Base-by-base conservation (phyloP, 2,329 filamentous ascomycete species). In the Boeremia lycopersici region DNA sequence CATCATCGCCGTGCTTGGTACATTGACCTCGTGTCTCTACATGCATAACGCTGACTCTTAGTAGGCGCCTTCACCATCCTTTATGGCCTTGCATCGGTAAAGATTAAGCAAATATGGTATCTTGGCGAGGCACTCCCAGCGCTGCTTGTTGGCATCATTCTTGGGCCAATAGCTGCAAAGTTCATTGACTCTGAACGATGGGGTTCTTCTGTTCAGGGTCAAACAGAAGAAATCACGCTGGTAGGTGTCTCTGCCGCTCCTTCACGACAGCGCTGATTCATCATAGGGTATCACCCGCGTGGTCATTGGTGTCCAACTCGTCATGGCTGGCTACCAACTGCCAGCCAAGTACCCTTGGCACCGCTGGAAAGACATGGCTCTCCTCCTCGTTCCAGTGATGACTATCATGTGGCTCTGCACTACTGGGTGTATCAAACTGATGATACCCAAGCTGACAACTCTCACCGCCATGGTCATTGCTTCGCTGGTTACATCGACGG, bases 251-350 rank as follows among this genome's bases (percentile, higher is more conserved):
- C 28, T 8, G 4, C 9, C 6, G n/a, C 9, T 13, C 3, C 6
- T 31, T n/a, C 4, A 11, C 15, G 36, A 26, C 23, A 26, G 17
- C 25, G 39, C 46, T 28, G 19, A 30, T 19, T 4, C 11, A 34
- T 12, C 3, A n/a, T 9, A 79, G 68, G 81, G 80, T 11, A 63
- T 86, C 7, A 79, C 79, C 57, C 79, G 85, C n/a, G 76, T 87
- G 26, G 83, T 87, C 54, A 86, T 87, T 51, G 83, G 84, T 4
- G 78, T 87, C 2, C 84, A 87, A 60, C 77, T 87, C n/a, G 77
- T 86, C 31, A 87, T 87, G 54, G 84, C 83, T 2, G 85, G 85
- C 25, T 87, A 83, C 60, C 83, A 87, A 62, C 73, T 87, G 1
- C 85, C 85, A 0, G 81, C 82, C 38, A 81, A 79, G 63, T 87